Percentiles rank a stretch among this genome's conserved stretches.
Evolutionary conservation across 1,284 basidiomycete genomes (phyloP).

Genomic region (Sanguinoderma infundibulare): DNA sequence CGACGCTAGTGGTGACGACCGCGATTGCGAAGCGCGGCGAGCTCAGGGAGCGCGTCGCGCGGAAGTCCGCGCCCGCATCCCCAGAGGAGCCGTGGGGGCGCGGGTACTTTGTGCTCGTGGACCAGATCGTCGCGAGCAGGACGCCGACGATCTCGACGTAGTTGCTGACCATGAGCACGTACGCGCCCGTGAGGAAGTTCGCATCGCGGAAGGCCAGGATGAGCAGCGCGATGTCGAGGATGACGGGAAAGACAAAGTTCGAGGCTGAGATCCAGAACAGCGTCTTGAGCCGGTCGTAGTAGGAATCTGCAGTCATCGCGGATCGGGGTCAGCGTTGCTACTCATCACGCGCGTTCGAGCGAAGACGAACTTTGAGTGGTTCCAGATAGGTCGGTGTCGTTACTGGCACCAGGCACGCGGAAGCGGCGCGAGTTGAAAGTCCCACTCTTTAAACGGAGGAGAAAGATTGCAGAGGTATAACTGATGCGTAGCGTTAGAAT

Average conservation of each 20-base stretch:
- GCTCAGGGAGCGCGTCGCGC: background rate
- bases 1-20: too few species aligned
- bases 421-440: background rate
- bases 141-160: conserved; percentile 25
- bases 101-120: conserved; percentile 2
- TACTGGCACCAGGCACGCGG: background rate
- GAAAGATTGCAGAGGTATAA: conserved; percentile 6
- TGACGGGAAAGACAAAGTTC: conserved; percentile 37
- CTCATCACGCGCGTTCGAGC: background rate
- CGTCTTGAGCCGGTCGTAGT: conserved; percentile 4
- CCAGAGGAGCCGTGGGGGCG: background rate
- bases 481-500: background rate
- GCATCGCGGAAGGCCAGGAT: conserved; percentile 12
- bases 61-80: background rate
- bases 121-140: conserved; percentile 29
- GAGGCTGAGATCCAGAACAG: conserved; percentile 36
- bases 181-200: conserved; percentile 14
- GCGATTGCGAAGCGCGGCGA: background rate
- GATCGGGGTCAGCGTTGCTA: background rate
- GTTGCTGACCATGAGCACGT: conserved; percentile 19
- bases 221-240: conserved; percentile 32
- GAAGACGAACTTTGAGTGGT: background rate
- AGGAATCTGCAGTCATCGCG: background rate
- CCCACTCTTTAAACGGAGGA: background rate
- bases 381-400: background rate